Percentiles rank a stretch among this genome's conserved stretches.
These are phyloP conservation scores for Pseudogymnoascus sp. DNA, from an alignment of 2,329 filamentous ascomycete genomes.

Conservation along the genomic window DNA sequence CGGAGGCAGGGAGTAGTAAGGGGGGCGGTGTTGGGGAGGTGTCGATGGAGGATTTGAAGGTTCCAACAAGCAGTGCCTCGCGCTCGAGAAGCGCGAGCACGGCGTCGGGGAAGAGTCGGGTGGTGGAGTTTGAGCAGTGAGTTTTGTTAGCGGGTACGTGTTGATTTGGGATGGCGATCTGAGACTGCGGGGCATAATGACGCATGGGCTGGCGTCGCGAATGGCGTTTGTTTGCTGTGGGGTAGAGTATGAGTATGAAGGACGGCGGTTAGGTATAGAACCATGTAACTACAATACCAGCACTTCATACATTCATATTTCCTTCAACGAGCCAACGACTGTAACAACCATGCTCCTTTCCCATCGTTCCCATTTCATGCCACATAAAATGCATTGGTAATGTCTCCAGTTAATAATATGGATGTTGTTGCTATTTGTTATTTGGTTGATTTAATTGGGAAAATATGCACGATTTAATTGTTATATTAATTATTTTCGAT, in stretches of 20 bases:
- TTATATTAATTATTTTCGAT: not conserved
- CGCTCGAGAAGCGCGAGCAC: conserved; percentile 22
- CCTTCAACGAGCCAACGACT: not conserved
- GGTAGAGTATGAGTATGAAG: not conserved
- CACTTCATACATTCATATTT: not conserved
- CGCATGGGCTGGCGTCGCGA: not conserved
- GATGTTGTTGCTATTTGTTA: not conserved
- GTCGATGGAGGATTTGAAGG: conserved; percentile 13
- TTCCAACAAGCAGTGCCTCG: conserved; percentile 23
- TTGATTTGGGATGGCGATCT: conserved; percentile 1
- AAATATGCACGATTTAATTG: not conserved
- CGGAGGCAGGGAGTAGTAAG: conserved; percentile 46
- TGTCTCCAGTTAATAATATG: not conserved
- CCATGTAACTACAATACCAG: not conserved
- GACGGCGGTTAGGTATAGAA: conserved; percentile 3
- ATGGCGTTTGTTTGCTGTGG: not conserved
- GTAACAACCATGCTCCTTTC: not conserved
- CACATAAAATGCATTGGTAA: not conserved
- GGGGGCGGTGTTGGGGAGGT: conserved; percentile 20
- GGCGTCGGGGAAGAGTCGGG: conserved; percentile 28
- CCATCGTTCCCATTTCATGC: not conserved
- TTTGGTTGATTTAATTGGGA: not conserved
- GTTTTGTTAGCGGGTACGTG: not conserved
- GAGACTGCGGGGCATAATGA: not conserved
- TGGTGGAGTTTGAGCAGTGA: conserved; percentile 38